These are phyloP conservation scores for Tuber brumale DNA, from an alignment of 495 filamentous ascomycete species.

Conservation along the genomic window DNA sequence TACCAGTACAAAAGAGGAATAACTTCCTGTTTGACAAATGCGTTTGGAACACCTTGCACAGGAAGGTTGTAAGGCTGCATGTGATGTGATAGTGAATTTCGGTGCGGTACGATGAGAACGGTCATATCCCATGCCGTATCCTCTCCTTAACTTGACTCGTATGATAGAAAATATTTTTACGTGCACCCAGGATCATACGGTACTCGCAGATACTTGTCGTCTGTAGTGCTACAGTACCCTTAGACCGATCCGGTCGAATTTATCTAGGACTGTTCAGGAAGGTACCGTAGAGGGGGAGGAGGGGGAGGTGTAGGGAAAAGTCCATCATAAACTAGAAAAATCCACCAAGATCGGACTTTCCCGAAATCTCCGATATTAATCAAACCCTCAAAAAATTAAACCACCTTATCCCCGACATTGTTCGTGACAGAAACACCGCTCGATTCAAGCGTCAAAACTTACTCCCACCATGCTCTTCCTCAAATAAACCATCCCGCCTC, in stretches of 20 bases:
- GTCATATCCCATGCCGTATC: not conserved
- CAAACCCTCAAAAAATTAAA: not conserved
- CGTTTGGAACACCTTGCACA: not conserved
- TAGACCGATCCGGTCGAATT: not conserved
- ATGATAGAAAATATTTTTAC: not conserved
- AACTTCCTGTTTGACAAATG: not conserved
- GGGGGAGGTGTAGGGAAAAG: not conserved
- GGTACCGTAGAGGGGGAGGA: too few relatives aligned
- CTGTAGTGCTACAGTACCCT: not conserved
- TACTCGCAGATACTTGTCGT: not conserved
- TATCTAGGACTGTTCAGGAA: not conserved
- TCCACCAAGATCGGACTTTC: not conserved
- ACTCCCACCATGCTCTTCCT: not conserved
- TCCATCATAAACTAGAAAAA: not conserved
- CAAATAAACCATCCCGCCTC: not conserved
- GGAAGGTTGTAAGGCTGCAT: not conserved
- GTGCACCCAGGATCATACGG: not conserved
- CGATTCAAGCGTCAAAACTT: not conserved
- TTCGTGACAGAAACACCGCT: not conserved
- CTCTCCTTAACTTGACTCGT: not conserved
- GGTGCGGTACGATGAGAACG: not conserved
- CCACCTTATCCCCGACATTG: not conserved
- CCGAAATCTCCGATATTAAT: not conserved
- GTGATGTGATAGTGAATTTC: not conserved
- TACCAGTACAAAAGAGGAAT: too few relatives aligned